These are phyloP conservation scores for Pythium vanterpoolii DNA, from an alignment of 352 stramenopile species.

Conservation along the genomic window DNA sequence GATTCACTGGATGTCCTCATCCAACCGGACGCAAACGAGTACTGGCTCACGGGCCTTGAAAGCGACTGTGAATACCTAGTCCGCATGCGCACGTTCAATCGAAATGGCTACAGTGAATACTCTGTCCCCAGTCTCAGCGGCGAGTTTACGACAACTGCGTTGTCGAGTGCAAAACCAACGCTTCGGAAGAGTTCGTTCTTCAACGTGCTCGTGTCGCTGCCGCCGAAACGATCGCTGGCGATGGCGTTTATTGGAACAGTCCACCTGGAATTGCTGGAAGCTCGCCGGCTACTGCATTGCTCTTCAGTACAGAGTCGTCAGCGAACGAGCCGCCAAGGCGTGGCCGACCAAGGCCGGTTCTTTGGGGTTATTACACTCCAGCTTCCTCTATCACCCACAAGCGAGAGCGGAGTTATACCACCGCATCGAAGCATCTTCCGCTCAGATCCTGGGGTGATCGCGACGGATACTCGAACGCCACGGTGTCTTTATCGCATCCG, in stretches of 20 bases:
- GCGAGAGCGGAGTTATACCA: background rate
- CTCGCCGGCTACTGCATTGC: conserved; percentile 28
- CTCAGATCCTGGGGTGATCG: background rate
- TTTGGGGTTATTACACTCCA: conserved; percentile 19
- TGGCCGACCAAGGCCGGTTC: conserved; percentile 15
- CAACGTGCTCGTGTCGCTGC: background rate
- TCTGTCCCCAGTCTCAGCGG: conserved; percentile 39
- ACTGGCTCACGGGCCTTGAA: conserved; percentile 56
- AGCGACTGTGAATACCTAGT: conserved; percentile 58
- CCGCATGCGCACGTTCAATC: conserved; percentile 51
- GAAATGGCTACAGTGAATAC: conserved; percentile 62
- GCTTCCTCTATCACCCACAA: background rate
- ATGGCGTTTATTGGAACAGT: conserved; percentile 59
- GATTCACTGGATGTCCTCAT: conserved; percentile 43
- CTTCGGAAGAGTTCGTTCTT: conserved; percentile 11
- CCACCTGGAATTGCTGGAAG: conserved; percentile 58
- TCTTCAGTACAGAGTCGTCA: background rate
- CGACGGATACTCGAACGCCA: background rate
- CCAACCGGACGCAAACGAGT: conserved; percentile 42
- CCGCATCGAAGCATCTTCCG: background rate
- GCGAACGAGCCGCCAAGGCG: background rate
- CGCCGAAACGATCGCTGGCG: background rate
- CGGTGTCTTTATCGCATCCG: conserved; percentile 43
- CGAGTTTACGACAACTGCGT: conserved; percentile 36
- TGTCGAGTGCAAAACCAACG: background rate